Conservation (phyloP, 2,329 filamentous ascomycete genomes). For the Gliomastix tumulicola region DNA sequence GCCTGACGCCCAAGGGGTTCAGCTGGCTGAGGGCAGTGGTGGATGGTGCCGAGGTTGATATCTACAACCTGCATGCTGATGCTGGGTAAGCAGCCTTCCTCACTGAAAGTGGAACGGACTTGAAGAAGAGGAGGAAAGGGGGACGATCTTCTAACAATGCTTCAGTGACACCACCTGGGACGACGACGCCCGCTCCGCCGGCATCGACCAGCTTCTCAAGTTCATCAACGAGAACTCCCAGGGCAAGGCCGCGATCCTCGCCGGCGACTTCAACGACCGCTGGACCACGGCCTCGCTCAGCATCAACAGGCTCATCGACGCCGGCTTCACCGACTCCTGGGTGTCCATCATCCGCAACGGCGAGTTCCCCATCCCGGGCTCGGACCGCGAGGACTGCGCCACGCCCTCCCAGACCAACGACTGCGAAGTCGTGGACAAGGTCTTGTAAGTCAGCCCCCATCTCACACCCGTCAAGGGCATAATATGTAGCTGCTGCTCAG, state of each 20-base stretch:
- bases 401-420: slow-evolving; percentile 45
- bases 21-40: slow-evolving; percentile 56
- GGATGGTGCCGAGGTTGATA: slow-evolving; percentile 49
- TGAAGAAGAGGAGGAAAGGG: no score
- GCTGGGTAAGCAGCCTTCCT: slow-evolving; percentile 31
- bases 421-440: slow-evolving; percentile 63
- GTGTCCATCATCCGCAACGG: slow-evolving; percentile 45
- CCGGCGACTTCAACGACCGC: slow-evolving; percentile 59
- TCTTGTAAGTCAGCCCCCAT: slow-evolving; percentile 33
- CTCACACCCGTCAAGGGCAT: no score
- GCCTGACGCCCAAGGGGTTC: slow-evolving; percentile 63
- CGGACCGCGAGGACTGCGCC: slow-evolving; percentile 34
- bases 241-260: slow-evolving; percentile 57
- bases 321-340: slow-evolving; percentile 52
- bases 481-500: no score
- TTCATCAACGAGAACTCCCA: slow-evolving; percentile 48
- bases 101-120: no score
- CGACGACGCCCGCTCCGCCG: slow-evolving; percentile 45
- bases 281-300: slow-evolving; percentile 43
- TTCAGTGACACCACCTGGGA: slow-evolving; percentile 31
- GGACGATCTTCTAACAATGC: no score
- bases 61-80: slow-evolving; percentile 62
- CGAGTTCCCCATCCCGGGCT: slow-evolving; percentile 32
- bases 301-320: slow-evolving; percentile 41
- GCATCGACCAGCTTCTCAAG: slow-evolving; percentile 50